Percentiles rank a stretch among this genome's conserved stretches.
Evolutionary conservation across 495 filamentous ascomycete species (phyloP).

Genomic region (Bacidia rubella): DNA sequence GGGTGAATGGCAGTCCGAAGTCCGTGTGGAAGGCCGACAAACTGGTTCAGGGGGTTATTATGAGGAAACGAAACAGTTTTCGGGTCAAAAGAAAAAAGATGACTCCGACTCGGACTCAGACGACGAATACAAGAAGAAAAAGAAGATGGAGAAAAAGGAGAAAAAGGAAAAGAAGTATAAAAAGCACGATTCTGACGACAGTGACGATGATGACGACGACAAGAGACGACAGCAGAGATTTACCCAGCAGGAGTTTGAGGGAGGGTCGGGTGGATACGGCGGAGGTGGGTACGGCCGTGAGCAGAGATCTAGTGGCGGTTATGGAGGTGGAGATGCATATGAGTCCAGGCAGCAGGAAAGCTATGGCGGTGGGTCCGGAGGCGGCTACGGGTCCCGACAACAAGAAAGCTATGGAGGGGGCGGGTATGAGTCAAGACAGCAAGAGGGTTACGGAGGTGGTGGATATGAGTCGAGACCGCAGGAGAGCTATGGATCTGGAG

Average conservation of each 20-base stretch:
- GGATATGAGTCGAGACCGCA: neutral
- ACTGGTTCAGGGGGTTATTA: conserved; percentile 5
- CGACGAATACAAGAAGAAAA: conserved; percentile 13
- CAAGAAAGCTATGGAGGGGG: conserved; percentile 7
- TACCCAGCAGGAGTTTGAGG: conserved; percentile 4
- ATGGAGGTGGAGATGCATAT: conserved; percentile 2
- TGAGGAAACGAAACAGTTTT: conserved; percentile 6
- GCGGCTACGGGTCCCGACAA: neutral
- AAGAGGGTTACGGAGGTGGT: neutral
- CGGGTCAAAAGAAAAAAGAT: conserved; percentile 3
- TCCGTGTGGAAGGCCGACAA: conserved; percentile 12
- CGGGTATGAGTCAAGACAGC: neutral
- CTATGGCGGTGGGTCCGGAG: neutral
- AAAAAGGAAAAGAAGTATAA: conserved; percentile 6
- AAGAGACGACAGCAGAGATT: neutral
- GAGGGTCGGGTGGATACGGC: conserved; percentile 3
- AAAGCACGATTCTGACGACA: conserved; percentile 2
- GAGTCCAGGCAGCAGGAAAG: conserved; percentile 1
- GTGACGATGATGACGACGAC: neutral
- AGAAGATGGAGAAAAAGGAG: conserved; percentile 10
- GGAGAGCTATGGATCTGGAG: neutral
- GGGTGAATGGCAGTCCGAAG: conserved; percentile 15
- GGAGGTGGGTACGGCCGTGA: conserved; percentile 1
- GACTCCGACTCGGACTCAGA: conserved; percentile 4
- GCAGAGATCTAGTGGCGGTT: conserved; percentile 3